Conservation (phyloP, 805 yeast species). For the Candida endomychidarum region DNA sequence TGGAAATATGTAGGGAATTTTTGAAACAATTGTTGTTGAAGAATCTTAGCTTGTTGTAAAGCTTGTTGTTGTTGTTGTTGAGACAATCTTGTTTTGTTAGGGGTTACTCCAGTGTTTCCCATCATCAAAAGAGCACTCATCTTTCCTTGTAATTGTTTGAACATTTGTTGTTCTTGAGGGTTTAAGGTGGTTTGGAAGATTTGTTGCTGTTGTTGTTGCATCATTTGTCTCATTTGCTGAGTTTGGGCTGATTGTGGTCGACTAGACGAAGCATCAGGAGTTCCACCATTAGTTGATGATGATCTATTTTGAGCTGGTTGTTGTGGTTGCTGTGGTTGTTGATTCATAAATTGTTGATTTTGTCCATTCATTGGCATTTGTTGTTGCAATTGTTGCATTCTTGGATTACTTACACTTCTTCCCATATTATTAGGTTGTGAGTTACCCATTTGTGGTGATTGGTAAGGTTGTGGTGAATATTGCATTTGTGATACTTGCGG, state of each 20-base stretch:
- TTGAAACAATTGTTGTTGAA: constrained; percentile 38
- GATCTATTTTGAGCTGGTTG: no score
- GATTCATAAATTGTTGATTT: constrained; percentile 2
- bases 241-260: constrained; percentile 21
- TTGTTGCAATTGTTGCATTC: constrained; percentile 19
- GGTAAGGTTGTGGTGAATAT: constrained; percentile 9
- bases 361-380: constrained; percentile 14
- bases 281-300: constrained; percentile 2
- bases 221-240: constrained; percentile 17
- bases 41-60: constrained; percentile 38
- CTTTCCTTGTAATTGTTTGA: constrained; percentile 39
- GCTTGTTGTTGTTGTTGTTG: constrained; percentile 48
- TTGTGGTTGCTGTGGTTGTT: constrained; percentile 10
- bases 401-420: constrained; percentile 13
- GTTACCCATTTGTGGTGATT: constrained; percentile 16
- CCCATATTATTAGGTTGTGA: constrained; percentile 19
- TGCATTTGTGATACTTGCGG: constrained; percentile 18
- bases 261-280: constrained; percentile 8
- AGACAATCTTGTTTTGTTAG: constrained; percentile 40
- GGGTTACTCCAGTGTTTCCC: constrained; percentile 45
- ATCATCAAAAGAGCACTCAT: constrained; percentile 41
- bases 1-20: constrained; percentile 39
- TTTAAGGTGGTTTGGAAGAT: constrained; percentile 42
- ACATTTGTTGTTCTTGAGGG: constrained; percentile 42
- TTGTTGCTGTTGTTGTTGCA: constrained; percentile 45